These are phyloP conservation scores for Blastobotrys indianensis DNA, from an alignment of 1,139 yeast genomes.

Conservation along the genomic window DNA sequence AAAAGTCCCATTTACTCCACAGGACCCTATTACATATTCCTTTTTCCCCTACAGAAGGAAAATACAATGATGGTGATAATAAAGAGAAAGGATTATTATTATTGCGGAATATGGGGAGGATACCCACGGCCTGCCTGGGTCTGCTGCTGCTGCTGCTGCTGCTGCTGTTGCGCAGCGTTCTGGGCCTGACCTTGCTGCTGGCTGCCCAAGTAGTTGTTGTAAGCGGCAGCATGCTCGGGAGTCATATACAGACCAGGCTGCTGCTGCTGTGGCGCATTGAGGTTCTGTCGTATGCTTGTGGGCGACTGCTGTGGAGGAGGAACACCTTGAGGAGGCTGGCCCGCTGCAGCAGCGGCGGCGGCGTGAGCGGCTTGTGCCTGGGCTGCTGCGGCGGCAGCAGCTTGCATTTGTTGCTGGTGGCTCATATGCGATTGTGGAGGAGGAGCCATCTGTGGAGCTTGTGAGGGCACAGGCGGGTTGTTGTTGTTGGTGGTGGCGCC, in stretches of 20 bases:
- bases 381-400: constrained; percentile 7
- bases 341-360: constrained; percentile 1
- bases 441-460: background rate
- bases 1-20: background rate
- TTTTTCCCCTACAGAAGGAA: too few relatives aligned
- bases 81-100: too few relatives aligned
- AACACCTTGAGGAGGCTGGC: constrained; percentile 15
- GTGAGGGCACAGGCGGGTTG: constrained; percentile 6
- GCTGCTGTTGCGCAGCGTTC: constrained; percentile 20
- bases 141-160: constrained; percentile 19
- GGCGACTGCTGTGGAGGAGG: constrained; percentile 13
- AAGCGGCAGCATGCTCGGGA: constrained; percentile 30
- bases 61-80: too few relatives aligned
- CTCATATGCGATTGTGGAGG: constrained; percentile 3
- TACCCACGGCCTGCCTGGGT: constrained; percentile 17
- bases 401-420: too few relatives aligned
- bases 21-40: background rate
- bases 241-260: constrained; percentile 20
- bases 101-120: constrained; percentile 20
- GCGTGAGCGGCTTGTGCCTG: constrained; percentile 8
- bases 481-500: constrained; percentile 8
- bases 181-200: constrained; percentile 22
- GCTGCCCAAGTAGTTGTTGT: constrained; percentile 21
- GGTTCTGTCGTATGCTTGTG: background rate
- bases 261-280: constrained; percentile 6